Evolutionary conservation across 2,329 filamentous ascomycete species (phyloP), one percentile per base, ranked within the genome.

Genomic region (Trichoderma sp.): DNA sequence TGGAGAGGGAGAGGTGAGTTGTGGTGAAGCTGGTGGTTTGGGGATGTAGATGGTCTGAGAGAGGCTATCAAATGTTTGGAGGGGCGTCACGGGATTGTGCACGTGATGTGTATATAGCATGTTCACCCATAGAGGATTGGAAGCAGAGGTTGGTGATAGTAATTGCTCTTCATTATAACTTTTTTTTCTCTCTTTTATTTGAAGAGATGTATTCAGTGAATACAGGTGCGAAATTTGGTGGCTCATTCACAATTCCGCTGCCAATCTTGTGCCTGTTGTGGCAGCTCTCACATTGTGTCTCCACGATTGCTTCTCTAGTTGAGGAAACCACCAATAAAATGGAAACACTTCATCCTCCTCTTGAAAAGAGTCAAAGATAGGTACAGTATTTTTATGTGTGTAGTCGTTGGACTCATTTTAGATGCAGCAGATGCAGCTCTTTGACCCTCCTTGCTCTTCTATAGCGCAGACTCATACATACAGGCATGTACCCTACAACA

Each of bases 1-100:
- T 56, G 11, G 41, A 53, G 35, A 53, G 50, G 24, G 4, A 24
- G 50, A 4, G 21, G 18, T 18, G 24, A 24, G 31, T 12, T 18
- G 31, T n/a, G 11, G 27, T 7, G 29, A 29, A 27, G n/a, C 24
- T 56, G 50, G 33, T n/a, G 21, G 68, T 74, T 75, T 73, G 60
- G 68, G 21, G 56, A 64, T 56, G n/a, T 18, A 6, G 41, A 33
- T 74, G 50, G 21, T 41, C 35, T 38, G 63, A 53, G 62, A 50
- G 64, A 38, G 16, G 60, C 60, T 45, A 21, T 24, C 31, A 24
- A 66, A 18, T 45, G 64, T 63, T 56, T 35, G 4, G 45, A 53
- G 9, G 63, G 18, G 41, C 33, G 50, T 75, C 75, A 76, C 75
- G 75, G 18, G 75, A 16, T 6, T 2, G 3, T 9, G 27, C 75